These are phyloP conservation scores for Brassica juncea DNA, from an alignment of 345 rosid genomes.

Conservation along the genomic window DNA sequence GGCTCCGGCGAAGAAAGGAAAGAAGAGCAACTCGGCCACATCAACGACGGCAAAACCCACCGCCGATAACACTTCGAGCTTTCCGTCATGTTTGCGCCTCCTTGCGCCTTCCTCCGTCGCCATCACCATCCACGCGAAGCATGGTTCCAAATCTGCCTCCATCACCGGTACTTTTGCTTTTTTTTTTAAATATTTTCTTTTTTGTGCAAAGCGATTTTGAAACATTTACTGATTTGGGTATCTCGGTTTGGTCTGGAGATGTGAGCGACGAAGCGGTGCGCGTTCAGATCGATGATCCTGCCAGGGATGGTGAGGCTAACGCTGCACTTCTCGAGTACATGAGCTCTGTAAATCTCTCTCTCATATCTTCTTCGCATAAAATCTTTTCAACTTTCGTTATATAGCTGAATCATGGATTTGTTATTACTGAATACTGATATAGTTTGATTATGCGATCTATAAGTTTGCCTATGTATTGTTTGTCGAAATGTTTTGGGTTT, in stretches of 20 bases:
- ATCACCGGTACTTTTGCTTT: conserved; percentile 59
- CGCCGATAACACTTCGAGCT: conserved; percentile 20
- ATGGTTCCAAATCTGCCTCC: conserved; percentile 85
- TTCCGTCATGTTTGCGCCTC: conserved; percentile 65
- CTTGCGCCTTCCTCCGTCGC: conserved; percentile 79
- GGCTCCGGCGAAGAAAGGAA: conserved; percentile 75
- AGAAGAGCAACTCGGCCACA: conserved; percentile 48
- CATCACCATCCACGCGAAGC: conserved; percentile 93
- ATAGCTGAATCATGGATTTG: not conserved
- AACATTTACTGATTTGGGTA: not conserved
- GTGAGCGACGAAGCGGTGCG: conserved; percentile 80
- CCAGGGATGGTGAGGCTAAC: conserved; percentile 95
- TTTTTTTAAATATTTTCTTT: not conserved
- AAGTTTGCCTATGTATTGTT: no score
- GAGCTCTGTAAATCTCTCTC: conserved; percentile 60
- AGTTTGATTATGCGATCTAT: not conserved
- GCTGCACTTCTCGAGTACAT: conserved; percentile 85
- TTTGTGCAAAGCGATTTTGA: not conserved
- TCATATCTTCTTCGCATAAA: not conserved
- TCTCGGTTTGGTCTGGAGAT: conserved; percentile 45
- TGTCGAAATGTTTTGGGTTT: not conserved
- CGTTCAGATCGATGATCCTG: conserved; percentile 88
- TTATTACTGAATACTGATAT: not conserved
- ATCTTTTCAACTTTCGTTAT: conserved; percentile 4
- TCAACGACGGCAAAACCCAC: conserved; percentile 46